These are phyloP conservation scores for Boletales sp. DNA, from an alignment of 768 basidiomycete species.

Conservation along the genomic window DNA sequence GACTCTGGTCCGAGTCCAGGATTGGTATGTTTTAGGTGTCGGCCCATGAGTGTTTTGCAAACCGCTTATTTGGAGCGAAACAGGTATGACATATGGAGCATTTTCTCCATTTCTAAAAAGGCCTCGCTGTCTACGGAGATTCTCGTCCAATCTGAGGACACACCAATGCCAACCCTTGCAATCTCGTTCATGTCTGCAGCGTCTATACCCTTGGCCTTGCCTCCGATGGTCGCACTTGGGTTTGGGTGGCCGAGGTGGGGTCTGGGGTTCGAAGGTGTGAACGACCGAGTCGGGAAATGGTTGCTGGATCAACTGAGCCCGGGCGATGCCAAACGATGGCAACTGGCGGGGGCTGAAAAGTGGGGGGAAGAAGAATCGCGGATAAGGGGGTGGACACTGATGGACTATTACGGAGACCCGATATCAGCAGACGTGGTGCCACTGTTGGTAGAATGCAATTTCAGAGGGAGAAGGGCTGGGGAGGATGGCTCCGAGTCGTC, in stretches of 20 bases:
- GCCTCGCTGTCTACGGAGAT: conserved; percentile 50
- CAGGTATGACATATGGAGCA: conserved; percentile 80
- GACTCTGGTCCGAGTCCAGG: conserved; percentile 71
- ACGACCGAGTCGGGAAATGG: conserved; percentile 71
- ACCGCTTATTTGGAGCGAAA: conserved; percentile 2
- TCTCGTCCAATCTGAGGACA: conserved; percentile 40
- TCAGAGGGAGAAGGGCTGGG: conserved; percentile 43
- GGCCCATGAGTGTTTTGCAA: too few species aligned
- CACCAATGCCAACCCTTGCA: conserved; percentile 48
- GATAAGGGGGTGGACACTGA: conserved; percentile 70
- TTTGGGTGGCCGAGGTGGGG: conserved; percentile 78
- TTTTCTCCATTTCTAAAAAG: conserved; percentile 85
- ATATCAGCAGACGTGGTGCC: conserved; percentile 49
- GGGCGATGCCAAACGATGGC: background rate
- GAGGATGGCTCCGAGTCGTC: conserved; percentile 39
- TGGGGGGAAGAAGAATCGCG: conserved; percentile 27
- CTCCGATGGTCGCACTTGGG: conserved; percentile 72
- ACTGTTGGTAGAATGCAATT: conserved; percentile 77
- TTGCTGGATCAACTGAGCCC: conserved; percentile 49
- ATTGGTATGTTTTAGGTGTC: conserved; percentile 55
- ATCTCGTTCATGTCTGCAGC: conserved; percentile 83
- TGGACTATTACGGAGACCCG: conserved; percentile 73
- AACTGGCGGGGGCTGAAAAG: background rate
- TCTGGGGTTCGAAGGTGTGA: conserved; percentile 84
- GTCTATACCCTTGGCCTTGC: conserved; percentile 76